Evolutionary conservation across 768 basidiomycete genomes (phyloP), one percentile per base, ranked within the genome.

Genomic region (Xanthoconium stramineum): DNA sequence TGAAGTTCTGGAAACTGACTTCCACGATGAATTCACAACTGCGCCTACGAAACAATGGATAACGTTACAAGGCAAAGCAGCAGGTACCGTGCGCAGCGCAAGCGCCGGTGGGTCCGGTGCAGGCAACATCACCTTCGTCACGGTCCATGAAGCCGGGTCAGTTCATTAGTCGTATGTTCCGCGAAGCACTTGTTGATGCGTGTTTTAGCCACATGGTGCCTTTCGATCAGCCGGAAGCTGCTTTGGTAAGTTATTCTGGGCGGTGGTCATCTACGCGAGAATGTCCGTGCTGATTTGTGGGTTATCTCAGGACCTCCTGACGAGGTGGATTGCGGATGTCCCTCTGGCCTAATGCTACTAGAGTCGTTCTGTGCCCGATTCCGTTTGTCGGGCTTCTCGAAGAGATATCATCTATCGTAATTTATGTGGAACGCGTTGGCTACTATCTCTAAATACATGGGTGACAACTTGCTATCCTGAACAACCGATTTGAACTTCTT

Each of bases 121-220:
- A 5, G 92, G 93, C n/a, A 93, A 92, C 62, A 76, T 93, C 46
- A 91, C 92, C 0, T 94, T 89, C 58, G 88, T 92, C 12, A 79
- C 79, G 39, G 79, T 96, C 35, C 75, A 82, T 62, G 86, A 89
- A 62, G 91, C 94, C 30, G 94, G 94, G 80, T 94, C 72, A 61
- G 85, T 72, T 9, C 30, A 54, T 50, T 32, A 19, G 36, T 17
- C 33, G 8, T 13, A 5, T 47, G 42, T 51, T 24, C 11, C 1
- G 8, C 9, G 11, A 39, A 43, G 28, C 17, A 2, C 17, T 10
- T 29, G 37, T 29, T 67, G 40, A 66, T 50, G 5, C 4, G 37
- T 44, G 59, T 58, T 56, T 7, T 62, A 91, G 90, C 36, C 91
- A 93, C 68, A 89, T 94, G 92, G 91, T 91, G 9, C 93, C 94